Evolutionary conservation across 108 stramenopile species (phyloP).

Genomic region (Parietichytrium sp.): DNA sequence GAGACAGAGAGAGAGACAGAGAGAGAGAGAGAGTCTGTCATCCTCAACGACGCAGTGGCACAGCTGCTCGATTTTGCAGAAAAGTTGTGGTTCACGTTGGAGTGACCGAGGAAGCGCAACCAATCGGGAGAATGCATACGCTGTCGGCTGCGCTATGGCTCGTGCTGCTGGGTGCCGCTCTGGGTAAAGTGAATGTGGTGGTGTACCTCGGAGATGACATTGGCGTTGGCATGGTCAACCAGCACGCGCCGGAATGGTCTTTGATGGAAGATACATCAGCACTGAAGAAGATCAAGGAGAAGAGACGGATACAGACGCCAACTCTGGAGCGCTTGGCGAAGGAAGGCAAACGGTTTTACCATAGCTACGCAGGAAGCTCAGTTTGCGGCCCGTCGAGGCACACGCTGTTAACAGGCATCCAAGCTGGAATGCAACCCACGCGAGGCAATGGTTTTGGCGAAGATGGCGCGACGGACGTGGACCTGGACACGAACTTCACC

Average conservation of each 20-base stretch:
- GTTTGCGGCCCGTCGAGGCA: constrained; percentile 20
- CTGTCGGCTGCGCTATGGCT: too few species aligned
- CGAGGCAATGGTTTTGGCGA: constrained; percentile 17
- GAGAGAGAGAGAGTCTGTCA: too few species aligned
- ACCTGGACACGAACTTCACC: constrained; percentile 22
- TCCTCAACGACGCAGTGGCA: too few species aligned
- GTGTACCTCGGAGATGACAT: constrained; percentile 10
- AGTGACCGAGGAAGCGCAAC: too few species aligned
- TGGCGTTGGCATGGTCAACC: constrained; percentile 37
- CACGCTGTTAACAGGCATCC: constrained; percentile 9
- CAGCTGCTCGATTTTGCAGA: too few species aligned
- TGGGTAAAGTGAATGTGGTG: neutral
- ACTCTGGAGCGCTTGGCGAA: neutral
- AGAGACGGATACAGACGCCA: neutral
- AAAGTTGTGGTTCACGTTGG: too few species aligned
- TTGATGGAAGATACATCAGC: neutral
- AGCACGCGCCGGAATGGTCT: constrained; percentile 32
- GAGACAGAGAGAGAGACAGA: too few species aligned
- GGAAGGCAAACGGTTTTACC: constrained; percentile 9
- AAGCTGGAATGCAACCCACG: neutral
- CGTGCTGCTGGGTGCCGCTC: too few species aligned
- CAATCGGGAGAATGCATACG: too few species aligned
- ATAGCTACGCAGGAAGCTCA: neutral
- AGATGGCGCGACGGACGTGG: neutral
- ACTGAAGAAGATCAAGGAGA: neutral